phyloP scores from a whole-genome alignment of 139 green algal genomes.

The Astrephomene gubernaculifera region DNA sequence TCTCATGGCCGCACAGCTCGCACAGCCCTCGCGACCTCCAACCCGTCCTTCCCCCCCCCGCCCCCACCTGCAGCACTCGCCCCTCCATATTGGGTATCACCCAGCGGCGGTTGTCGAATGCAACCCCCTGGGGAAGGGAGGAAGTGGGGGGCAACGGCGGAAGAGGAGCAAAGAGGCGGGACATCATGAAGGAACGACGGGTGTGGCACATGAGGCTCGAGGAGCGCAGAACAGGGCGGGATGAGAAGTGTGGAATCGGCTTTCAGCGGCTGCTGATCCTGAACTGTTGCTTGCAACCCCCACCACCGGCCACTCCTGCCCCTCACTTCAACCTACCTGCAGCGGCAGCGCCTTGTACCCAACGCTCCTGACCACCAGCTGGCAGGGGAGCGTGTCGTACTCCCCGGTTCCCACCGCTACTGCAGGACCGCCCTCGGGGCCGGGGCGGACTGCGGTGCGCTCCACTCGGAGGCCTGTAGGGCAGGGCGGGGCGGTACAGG shows the following conservation, averaged over 20 bases:
- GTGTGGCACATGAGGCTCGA: no score
- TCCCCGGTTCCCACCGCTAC: slow-evolving; percentile 74
- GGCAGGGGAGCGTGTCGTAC: slow-evolving; percentile 66
- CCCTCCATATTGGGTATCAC: slow-evolving; percentile 81
- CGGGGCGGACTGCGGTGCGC: slow-evolving; percentile 45
- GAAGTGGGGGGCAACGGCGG: not conserved
- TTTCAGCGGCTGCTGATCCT: no score
- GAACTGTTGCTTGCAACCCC: no score
- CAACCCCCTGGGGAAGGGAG: slow-evolving; percentile 56
- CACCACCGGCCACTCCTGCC: no score
- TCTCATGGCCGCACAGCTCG: no score
- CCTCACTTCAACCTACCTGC: slow-evolving; percentile 4
- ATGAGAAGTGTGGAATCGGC: no score
- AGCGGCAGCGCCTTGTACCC: slow-evolving; percentile 82
- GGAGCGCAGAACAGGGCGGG: no score
- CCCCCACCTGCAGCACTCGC: slow-evolving; percentile 63
- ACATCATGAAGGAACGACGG: no score
- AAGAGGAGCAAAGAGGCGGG: no score
- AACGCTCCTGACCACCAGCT: slow-evolving; percentile 87
- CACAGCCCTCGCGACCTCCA: no score
- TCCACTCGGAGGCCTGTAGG: slow-evolving; percentile 49
- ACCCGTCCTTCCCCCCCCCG: not conserved
- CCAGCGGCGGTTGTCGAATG: slow-evolving; percentile 76
- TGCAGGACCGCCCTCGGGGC: not conserved
- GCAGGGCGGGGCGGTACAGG: no score